Percentiles rank a stretch among this genome's conserved stretches.
Evolutionary conservation across 805 yeast species (phyloP).

Genomic region (Saturnispora saitoi): DNA sequence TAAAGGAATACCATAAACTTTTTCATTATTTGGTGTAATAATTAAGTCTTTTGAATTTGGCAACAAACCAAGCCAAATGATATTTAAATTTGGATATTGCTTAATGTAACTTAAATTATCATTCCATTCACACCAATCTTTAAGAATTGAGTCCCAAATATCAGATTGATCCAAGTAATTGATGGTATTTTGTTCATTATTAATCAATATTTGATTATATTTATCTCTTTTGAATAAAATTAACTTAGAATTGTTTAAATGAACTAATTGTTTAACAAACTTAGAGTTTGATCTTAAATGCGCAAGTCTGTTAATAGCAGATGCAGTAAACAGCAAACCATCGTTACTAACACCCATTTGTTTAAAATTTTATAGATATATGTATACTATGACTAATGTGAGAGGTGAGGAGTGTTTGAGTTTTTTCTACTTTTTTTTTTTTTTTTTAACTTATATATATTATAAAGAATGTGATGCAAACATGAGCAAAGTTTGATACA

Average conservation of each 20-base stretch:
- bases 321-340: conserved; percentile 7
- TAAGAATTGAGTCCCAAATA: conserved; percentile 1
- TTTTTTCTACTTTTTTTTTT: background rate
- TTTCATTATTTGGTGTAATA: conserved; percentile 20
- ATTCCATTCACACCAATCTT: background rate
- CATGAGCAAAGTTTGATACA: too few relatives aligned
- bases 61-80: conserved; percentile 5
- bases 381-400: background rate
- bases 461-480: too few relatives aligned
- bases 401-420: background rate
- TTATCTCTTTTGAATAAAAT: conserved; percentile 29
- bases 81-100: background rate
- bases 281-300: conserved; percentile 49
- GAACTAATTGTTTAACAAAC: conserved; percentile 31
- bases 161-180: background rate
- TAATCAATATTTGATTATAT: conserved; percentile 3
- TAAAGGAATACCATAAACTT: conserved; percentile 54
- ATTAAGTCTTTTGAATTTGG: background rate
- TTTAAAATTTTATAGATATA: background rate
- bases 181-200: background rate
- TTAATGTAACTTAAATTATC: background rate
- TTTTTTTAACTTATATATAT: background rate
- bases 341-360: background rate
- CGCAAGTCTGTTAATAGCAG: conserved; percentile 53
- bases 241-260: conserved; percentile 32